phyloP scores from a whole-genome alignment of 345 rosid species.

The Conringia planisiliqua region DNA sequence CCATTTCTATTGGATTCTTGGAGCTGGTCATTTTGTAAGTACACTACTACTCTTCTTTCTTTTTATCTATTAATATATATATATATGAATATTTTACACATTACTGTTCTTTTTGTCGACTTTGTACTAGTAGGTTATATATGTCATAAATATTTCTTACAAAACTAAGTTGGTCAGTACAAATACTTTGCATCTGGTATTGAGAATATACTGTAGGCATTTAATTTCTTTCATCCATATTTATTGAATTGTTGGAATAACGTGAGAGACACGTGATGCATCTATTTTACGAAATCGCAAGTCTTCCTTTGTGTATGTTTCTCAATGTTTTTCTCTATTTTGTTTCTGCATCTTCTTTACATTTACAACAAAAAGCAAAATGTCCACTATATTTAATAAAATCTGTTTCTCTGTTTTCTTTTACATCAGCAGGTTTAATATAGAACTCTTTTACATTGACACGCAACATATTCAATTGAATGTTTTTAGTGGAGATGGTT shows the following conservation, averaged over 20 bases:
- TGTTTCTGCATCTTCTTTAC: conserved; percentile 1
- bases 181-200: not conserved
- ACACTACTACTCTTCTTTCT: not conserved
- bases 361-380: not conserved
- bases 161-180: not conserved
- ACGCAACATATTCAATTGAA: conserved; percentile 12
- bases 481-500: not conserved
- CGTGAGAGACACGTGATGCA: conserved; percentile 25
- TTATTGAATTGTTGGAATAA: conserved; percentile 10
- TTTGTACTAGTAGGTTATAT: not conserved
- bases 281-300: conserved; percentile 23
- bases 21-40: conserved; percentile 98
- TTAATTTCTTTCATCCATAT: not conserved
- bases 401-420: not conserved
- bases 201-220: not conserved
- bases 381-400: conserved; percentile 5
- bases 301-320: not conserved
- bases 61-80: not conserved
- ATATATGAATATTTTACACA: not conserved
- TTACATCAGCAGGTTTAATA: not conserved
- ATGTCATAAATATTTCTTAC: not conserved
- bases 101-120: not conserved
- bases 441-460: not conserved
- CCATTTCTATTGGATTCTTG: conserved; percentile 86
- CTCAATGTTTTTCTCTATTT: not conserved